These are phyloP conservation scores for Aspergillus niger DNA, from an alignment of 2,329 filamentous ascomycete species.

Conservation along the genomic window DNA sequence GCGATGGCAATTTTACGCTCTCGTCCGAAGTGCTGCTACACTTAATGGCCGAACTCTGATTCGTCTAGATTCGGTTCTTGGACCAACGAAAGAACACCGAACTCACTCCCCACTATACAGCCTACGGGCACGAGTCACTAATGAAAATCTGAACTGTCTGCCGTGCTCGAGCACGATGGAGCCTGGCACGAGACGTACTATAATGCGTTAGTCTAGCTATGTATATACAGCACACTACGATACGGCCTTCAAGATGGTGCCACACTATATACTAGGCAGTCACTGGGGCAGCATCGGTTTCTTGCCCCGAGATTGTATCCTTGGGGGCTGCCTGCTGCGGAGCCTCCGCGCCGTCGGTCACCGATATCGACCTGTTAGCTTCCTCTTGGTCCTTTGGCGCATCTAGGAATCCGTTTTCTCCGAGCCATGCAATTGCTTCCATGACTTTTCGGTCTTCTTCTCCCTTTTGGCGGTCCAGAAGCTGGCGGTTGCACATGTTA, in stretches of 20 bases:
- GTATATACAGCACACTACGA: neutral
- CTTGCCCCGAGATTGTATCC: neutral
- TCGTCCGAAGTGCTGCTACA: neutral
- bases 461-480: conserved; percentile 46
- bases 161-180: neutral
- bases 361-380: neutral
- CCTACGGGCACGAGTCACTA: too few relatives aligned
- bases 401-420: conserved; percentile 44
- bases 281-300: neutral
- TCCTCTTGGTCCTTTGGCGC: conserved; percentile 13
- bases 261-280: neutral
- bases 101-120: too few relatives aligned
- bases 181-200: neutral
- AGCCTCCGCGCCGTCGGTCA: neutral
- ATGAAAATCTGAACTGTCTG: neutral
- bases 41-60: neutral
- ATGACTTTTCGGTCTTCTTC: conserved; percentile 46
- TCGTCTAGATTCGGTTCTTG: too few relatives aligned
- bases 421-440: conserved; percentile 46
- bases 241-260: neutral
- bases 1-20: neutral
- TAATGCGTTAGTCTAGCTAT: neutral
- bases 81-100: too few relatives aligned
- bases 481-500: conserved; percentile 26
- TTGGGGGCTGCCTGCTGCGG: neutral